Base-by-base conservation (phyloP, 257 asterid species). In the Vinca minor region DNA sequence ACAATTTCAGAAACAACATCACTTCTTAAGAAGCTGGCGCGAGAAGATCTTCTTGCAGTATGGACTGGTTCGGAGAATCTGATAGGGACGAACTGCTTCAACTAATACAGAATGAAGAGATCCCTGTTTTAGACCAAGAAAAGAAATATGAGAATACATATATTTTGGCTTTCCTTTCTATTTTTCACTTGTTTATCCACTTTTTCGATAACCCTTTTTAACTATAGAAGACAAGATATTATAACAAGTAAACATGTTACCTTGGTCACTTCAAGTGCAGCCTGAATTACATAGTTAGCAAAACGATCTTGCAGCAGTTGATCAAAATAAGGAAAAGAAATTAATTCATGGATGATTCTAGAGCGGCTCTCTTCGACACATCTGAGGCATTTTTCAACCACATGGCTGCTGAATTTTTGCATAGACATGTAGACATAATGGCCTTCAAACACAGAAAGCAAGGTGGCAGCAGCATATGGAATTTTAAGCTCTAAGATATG, bases 391-490 rank as follows among this genome's bases (percentile, higher is more conserved):
- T 71, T 76, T 61, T 78, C 87, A 18, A 78, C 76, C 4, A 78
- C 87, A 46, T 78, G 79, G 67, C 84, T 82, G 69, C 84, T 69
- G 47, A 71, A 78, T 59, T 82, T 82, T 59, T 78, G 78, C 79
- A 64, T 78, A 8, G 87, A 78, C 11, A 82, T 70, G 59, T 62
- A 36, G 4, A 56, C 75, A 41, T 67, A 82, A 14, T 62, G 71
- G 62, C 84, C 78, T 53, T 73, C 66, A 14, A 81, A 73, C 64
- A 52, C 79, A 49, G 74, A 69, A n/a, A 76, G 59, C 71, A 82
- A 46, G 55, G 64, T 29, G 25, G 62, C 65, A 3, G 74, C 68
- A 57, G 69, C 74, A 28, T 56, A 58, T 25, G 78, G 82, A 42
- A 73, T 76, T 48, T 74, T 64, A 17, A 73, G 79, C 67, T 70